These are phyloP conservation scores for Colletotrichum endophyticum DNA, from an alignment of 2,329 filamentous ascomycete species.

Conservation along the genomic window DNA sequence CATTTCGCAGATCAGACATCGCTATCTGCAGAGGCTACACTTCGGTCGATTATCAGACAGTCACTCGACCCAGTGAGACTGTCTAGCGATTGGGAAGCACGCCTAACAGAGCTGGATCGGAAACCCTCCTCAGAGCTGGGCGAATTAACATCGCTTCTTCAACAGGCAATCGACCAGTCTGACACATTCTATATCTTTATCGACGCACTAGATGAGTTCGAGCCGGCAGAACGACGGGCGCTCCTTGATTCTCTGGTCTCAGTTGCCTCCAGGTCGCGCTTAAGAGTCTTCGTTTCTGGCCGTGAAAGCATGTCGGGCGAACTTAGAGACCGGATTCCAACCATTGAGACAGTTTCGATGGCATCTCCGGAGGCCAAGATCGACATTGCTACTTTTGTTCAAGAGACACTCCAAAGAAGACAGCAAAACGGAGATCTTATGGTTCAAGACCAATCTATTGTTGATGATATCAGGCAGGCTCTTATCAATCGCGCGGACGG, in stretches of 20 bases:
- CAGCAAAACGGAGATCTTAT: background rate
- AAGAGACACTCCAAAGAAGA: background rate
- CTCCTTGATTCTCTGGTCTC: background rate
- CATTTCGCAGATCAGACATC: background rate
- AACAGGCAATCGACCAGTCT: background rate
- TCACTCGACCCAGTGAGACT: background rate
- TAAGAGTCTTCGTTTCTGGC: background rate
- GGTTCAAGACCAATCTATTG: background rate
- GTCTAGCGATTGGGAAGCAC: background rate
- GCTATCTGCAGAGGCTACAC: background rate
- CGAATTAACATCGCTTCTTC: background rate
- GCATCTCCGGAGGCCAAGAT: background rate
- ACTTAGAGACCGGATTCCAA: background rate
- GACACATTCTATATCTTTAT: background rate
- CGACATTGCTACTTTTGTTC: background rate
- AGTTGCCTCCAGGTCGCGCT: background rate
- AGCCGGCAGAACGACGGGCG: background rate
- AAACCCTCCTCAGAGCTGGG: background rate
- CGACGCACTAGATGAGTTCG: background rate
- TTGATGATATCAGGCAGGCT: background rate
- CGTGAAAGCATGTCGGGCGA: background rate
- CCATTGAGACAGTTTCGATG: background rate
- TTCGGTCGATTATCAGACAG: background rate
- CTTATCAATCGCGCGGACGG: background rate
- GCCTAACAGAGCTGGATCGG: background rate